Conservation (phyloP, 2,329 filamentous ascomycete species). For the Gaeumannomyces sp. region DNA sequence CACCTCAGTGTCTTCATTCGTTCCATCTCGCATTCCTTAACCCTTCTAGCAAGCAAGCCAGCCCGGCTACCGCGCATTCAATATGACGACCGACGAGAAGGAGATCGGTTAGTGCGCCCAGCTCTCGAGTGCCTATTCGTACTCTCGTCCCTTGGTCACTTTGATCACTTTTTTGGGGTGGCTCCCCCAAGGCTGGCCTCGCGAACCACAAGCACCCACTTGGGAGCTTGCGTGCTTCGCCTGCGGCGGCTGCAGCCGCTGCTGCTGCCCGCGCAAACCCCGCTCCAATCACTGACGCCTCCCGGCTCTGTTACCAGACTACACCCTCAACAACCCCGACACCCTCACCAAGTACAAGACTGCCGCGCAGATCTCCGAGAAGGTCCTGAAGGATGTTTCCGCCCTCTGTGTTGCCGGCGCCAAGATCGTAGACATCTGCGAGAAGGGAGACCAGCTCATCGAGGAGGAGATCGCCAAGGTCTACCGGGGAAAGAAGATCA, state of each 20-base stretch:
- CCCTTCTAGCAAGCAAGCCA: conserved; percentile 1
- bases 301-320: conserved; percentile 50
- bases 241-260: neutral
- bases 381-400: conserved; percentile 81
- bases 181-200: conserved; percentile 18
- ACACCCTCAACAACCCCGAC: conserved; percentile 84
- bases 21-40: neutral
- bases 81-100: conserved; percentile 33
- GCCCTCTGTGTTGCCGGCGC: conserved; percentile 71
- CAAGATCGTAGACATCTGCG: conserved; percentile 91
- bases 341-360: conserved; percentile 99
- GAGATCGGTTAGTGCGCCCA: conserved; percentile 33
- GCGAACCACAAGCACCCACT: conserved; percentile 7
- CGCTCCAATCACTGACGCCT: neutral
- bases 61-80: neutral
- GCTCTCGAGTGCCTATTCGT: neutral
- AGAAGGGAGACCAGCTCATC: conserved; percentile 90
- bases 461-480: conserved; percentile 93
- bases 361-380: conserved; percentile 89
- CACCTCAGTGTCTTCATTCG: conserved; percentile 1
- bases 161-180: conserved; percentile 9
- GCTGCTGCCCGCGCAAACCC: neutral
- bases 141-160: neutral
- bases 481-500: conserved; percentile 96
- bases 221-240: conserved; percentile 11